phyloP scores from a whole-genome alignment of 495 filamentous ascomycete species.

The Daldinia childiae region DNA sequence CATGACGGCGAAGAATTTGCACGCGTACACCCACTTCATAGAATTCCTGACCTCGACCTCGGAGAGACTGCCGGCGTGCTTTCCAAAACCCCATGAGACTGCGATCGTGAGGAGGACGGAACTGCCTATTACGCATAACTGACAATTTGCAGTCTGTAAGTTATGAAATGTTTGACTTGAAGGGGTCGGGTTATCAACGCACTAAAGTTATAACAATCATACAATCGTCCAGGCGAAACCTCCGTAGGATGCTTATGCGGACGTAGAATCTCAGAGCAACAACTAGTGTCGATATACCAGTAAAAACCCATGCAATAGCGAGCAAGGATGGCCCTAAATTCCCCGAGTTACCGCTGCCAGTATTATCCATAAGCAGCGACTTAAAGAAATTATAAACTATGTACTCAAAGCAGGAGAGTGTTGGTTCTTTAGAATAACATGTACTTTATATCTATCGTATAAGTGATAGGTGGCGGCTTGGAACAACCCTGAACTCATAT shows the following conservation, averaged over 20 bases:
- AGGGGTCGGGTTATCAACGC: too few species aligned
- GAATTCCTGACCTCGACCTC: neutral
- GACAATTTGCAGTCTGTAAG: neutral
- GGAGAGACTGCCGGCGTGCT: neutral
- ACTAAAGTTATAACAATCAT: neutral
- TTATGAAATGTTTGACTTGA: too few species aligned
- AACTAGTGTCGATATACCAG: neutral
- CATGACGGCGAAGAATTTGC: neutral
- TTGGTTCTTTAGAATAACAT: too few species aligned
- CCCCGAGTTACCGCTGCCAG: too few species aligned
- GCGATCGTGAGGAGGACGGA: neutral
- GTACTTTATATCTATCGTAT: too few species aligned
- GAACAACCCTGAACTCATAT: too few species aligned
- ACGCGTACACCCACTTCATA: neutral
- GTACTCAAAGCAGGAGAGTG: too few species aligned
- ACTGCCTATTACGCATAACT: neutral
- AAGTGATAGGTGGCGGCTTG: too few species aligned
- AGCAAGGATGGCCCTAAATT: too few species aligned
- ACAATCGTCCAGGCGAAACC: neutral
- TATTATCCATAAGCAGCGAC: too few species aligned
- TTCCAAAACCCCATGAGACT: neutral
- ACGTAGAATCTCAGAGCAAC: neutral
- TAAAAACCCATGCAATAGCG: neutral
- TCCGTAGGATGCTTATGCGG: neutral
- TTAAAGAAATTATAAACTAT: too few species aligned